Conservation (phyloP, 768 basidiomycete species). For the Boletus insuetus region DNA sequence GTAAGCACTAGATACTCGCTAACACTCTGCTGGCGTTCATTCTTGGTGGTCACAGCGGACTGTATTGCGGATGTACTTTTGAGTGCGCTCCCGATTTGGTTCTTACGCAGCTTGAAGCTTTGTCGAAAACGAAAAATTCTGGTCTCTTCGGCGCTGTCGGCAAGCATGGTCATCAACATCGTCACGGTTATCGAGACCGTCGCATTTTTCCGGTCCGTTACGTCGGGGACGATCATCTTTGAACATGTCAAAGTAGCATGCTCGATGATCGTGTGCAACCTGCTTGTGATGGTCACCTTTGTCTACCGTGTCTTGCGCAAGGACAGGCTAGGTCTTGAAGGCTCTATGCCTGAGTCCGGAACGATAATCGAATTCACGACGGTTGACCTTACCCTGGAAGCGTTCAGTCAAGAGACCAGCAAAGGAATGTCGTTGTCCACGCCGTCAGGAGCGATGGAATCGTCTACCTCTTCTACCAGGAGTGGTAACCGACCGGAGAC, state of each 20-base stretch:
- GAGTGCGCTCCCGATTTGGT: slow-evolving; percentile 18
- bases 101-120: slow-evolving; percentile 15
- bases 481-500: not conserved
- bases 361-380: slow-evolving; percentile 10
- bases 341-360: not conserved
- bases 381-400: not conserved
- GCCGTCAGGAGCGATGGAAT: not conserved
- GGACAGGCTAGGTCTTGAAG: not conserved
- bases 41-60: slow-evolving; percentile 14
- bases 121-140: slow-evolving; percentile 14
- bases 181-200: slow-evolving; percentile 18
- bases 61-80: slow-evolving; percentile 19
- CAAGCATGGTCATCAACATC: slow-evolving; percentile 19
- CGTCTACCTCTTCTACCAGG: slow-evolving; percentile 10
- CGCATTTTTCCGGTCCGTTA: not conserved
- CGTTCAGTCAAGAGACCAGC: not conserved
- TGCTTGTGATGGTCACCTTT: slow-evolving; percentile 21
- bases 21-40: not conserved
- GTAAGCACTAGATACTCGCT: slow-evolving; percentile 11
- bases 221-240: slow-evolving; percentile 15
- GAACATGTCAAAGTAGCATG: slow-evolving; percentile 23
- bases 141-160: slow-evolving; percentile 21
- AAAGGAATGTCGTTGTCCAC: not conserved
- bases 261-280: slow-evolving; percentile 23
- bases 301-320: slow-evolving; percentile 13